A percentile compares a stretch with the other conserved stretches of the same genome.
Evolutionary conservation across 305 asterid genomes (phyloP).

Genomic region (Rubia peregrina): DNA sequence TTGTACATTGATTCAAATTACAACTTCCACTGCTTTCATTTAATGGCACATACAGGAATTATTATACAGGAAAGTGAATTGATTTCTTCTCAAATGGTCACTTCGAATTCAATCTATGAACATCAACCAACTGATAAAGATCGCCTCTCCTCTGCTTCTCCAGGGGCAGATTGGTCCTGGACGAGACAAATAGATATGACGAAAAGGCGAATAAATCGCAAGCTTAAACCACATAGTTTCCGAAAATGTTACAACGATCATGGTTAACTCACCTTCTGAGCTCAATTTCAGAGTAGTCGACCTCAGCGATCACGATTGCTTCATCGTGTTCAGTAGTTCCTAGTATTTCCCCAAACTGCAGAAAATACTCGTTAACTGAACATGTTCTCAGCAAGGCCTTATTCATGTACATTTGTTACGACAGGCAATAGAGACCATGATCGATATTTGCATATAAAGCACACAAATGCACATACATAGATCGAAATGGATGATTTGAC

Average conservation of each 20-base stretch:
- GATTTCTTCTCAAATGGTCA: constrained; percentile 13
- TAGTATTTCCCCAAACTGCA: constrained; percentile 83
- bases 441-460: not conserved
- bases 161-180: constrained; percentile 74
- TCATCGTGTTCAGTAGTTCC: constrained; percentile 82
- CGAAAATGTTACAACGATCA: not conserved
- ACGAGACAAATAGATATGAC: not conserved
- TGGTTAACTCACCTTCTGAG: constrained; percentile 51
- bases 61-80: not conserved
- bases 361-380: not conserved
- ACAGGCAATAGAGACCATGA: not conserved
- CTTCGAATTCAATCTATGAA: constrained; percentile 43
- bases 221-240: not conserved
- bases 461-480: not conserved
- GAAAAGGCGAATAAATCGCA: not conserved
- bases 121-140: constrained; percentile 87
- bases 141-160: constrained; percentile 92
- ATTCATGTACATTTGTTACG: not conserved
- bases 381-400: not conserved
- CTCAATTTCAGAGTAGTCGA: constrained; percentile 70
- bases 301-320: constrained; percentile 62
- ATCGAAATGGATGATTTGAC: constrained; percentile 21
- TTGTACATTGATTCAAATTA: not conserved
- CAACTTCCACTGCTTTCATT: not conserved
- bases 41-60: not conserved